Evolutionary conservation across 768 basidiomycete species (phyloP), one percentile per base, ranked within the genome.

Genomic region (Tylopilus intermedius): DNA sequence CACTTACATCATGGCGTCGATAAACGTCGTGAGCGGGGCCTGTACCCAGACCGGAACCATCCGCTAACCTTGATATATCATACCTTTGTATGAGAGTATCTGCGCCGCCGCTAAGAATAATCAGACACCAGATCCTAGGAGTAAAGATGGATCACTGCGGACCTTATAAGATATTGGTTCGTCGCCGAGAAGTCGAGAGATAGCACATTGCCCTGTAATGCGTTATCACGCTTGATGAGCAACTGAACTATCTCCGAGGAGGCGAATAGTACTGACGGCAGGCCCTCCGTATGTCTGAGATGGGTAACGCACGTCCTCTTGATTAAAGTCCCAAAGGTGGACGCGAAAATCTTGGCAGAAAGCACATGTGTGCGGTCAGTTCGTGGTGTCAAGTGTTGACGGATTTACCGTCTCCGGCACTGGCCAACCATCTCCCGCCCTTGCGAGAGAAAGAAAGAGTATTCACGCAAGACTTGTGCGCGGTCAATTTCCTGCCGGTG

Each of bases 141-240:
- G 49, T 47, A 32, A 3, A 58, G 62, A 58, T 18, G 47, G 50
- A 29, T 57, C 59, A 45, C 22, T 29, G 72, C 86, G 64, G 54
- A 88, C 88, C 82, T 81, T 63, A 79, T 80, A 39, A 90, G 63
- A 61, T 76, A 82, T 47, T 75, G 76, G 60, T 84, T 86, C 21
- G 75, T 74, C 0, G 83, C 76, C 6, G 88, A 88, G 70, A 90
- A 89, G 44, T 79, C 79, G 29, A 90, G 71, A 15, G 79, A 76
- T 65, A 91, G 82, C 33, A 90, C 78, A 58, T 88, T 89, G 39
- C 75, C 76, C 88, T 90, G 57, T 9, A 47, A 38, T 49, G 51
- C 40, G 56, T 54, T 61, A 62, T 60, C 56, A 45, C 22, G 3
- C 46, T 54, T 29, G 8, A 53, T 54, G 54, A 65, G 45, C 33